Percentiles rank a stretch among this genome's conserved stretches.
phyloP scores from a whole-genome alignment of 257 asterid genomes.

The Agastache rugosa region DNA sequence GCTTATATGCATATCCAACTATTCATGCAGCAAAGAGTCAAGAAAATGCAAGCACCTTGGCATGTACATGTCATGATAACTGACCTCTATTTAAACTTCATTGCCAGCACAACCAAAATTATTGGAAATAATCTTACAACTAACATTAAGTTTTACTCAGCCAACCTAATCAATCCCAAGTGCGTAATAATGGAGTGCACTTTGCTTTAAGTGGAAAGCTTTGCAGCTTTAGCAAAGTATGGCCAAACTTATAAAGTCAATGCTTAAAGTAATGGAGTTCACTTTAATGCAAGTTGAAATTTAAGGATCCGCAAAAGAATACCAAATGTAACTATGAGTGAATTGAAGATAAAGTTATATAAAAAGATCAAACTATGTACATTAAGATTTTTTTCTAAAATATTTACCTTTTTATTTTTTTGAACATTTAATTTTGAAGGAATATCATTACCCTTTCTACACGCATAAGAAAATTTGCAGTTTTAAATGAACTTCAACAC shows the following conservation, averaged over 20 bases:
- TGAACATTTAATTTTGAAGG: background rate
- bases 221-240: background rate
- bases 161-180: background rate
- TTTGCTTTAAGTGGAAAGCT: background rate
- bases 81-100: background rate
- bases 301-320: background rate
- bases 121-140: constrained; percentile 8
- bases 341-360: background rate
- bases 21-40: constrained; percentile 17
- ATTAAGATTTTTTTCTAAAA: background rate
- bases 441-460: background rate
- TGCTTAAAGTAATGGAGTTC: background rate
- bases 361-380: background rate
- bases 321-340: background rate
- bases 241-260: background rate
- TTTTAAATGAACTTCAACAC: background rate
- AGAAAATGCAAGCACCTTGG: constrained; percentile 1
- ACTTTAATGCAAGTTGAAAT: background rate
- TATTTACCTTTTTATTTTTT: background rate
- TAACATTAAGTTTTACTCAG: background rate
- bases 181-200: background rate
- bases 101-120: constrained; percentile 1
- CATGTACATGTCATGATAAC: background rate
- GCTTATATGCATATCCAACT: constrained; percentile 14
- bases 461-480: background rate